Conservation (phyloP, 2,329 filamentous ascomycete species). For the Trichoderma brevicompactum region DNA sequence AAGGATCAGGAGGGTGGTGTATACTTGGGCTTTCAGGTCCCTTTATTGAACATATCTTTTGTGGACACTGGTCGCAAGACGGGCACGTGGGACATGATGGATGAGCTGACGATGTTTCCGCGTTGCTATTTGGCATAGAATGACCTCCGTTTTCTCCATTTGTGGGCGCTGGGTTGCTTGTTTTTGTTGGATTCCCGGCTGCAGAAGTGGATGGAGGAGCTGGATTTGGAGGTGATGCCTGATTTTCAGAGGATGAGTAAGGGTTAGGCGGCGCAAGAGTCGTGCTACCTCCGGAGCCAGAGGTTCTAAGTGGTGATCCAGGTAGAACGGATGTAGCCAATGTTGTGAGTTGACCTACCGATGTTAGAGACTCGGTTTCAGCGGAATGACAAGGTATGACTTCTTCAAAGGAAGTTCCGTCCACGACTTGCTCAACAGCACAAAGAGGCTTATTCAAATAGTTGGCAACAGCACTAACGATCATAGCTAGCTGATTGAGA, state of each 20-base stretch:
- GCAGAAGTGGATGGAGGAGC: not conserved
- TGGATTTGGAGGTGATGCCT: not conserved
- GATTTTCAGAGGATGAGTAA: not conserved
- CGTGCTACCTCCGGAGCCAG: not conserved
- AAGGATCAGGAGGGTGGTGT: slow-evolving; percentile 21
- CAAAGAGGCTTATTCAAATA: slow-evolving; percentile 33
- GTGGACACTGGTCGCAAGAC: slow-evolving; percentile 30
- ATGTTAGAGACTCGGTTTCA: slow-evolving; percentile 3
- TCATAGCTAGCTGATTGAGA: slow-evolving; percentile 33
- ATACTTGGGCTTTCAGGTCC: not conserved
- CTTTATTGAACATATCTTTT: slow-evolving; percentile 3
- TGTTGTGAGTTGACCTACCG: not conserved
- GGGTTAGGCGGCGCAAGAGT: slow-evolving; percentile 8
- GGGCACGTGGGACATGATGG: slow-evolving; percentile 32
- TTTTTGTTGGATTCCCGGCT: not conserved
- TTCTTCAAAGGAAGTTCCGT: slow-evolving; percentile 28
- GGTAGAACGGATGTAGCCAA: not conserved
- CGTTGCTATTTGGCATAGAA: not conserved
- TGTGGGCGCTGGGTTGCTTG: not conserved
- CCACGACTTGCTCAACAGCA: slow-evolving; percentile 29
- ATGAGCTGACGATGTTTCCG: slow-evolving; percentile 7
- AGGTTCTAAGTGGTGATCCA: not conserved
- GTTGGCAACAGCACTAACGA: slow-evolving; percentile 32
- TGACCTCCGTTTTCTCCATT: not conserved
- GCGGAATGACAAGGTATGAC: slow-evolving; percentile 32